Evolutionary conservation across 345 rosid species (phyloP).

Genomic region (Pistacia atlantica): DNA sequence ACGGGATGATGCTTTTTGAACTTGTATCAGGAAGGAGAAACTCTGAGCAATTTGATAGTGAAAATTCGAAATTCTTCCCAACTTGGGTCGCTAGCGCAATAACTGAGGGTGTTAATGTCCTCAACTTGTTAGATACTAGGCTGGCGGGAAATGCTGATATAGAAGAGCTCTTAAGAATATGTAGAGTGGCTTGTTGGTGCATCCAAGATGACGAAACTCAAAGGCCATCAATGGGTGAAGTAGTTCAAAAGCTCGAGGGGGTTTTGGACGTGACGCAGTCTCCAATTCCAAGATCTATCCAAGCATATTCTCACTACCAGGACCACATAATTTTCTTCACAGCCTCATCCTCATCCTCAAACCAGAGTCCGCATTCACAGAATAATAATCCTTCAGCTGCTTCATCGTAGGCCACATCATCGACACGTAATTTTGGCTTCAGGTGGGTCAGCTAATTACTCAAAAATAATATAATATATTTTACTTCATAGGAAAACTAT

Average conservation of each 20-base stretch:
- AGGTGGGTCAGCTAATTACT: too few species aligned
- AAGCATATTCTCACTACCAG: not conserved
- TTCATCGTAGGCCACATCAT: too few species aligned
- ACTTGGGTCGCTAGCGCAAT: constrained; percentile 32
- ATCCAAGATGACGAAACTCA: constrained; percentile 1
- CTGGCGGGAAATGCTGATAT: constrained; percentile 28
- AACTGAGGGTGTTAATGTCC: constrained; percentile 30
- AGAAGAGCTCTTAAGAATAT: constrained; percentile 36
- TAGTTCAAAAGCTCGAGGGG: constrained; percentile 11
- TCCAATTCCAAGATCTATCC: constrained; percentile 6
- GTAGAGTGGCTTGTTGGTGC: constrained; percentile 21
- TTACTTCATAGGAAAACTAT: too few species aligned
- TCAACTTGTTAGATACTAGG: constrained; percentile 35
- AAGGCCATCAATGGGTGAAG: constrained; percentile 18
- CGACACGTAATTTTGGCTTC: too few species aligned
- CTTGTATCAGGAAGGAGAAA: constrained; percentile 48
- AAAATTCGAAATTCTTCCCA: constrained; percentile 41
- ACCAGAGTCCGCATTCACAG: constrained; percentile 39
- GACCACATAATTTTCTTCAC: too few species aligned
- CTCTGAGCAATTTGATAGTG: constrained; percentile 29
- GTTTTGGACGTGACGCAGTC: not conserved
- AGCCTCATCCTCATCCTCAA: constrained; percentile 33
- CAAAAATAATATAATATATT: too few species aligned
- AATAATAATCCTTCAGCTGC: not conserved
- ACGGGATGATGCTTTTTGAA: constrained; percentile 64